Evolutionary conservation across 257 asterid genomes (phyloP).

Genomic region (Ehretia macrophylla): DNA sequence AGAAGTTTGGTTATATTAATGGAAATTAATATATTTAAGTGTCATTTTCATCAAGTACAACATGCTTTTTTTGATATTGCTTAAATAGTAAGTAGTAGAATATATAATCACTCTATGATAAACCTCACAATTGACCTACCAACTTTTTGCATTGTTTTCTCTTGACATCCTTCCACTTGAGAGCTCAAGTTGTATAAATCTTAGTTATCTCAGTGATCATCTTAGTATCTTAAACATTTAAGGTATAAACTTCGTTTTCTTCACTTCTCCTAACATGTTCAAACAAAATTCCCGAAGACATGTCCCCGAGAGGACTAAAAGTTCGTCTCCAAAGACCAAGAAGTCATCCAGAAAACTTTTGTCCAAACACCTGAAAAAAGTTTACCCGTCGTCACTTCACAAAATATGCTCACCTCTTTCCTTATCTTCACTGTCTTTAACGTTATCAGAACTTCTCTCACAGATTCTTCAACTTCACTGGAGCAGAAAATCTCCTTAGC

Average conservation of each 20-base stretch:
- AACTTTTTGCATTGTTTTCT: slow-evolving; percentile 7
- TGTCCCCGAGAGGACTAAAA: slow-evolving; percentile 35
- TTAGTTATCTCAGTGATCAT: neutral
- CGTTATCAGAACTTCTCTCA: slow-evolving; percentile 61
- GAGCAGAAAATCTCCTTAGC: slow-evolving; percentile 58
- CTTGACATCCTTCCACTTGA: slow-evolving; percentile 8
- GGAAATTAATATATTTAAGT: neutral
- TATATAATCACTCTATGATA: slow-evolving; percentile 22
- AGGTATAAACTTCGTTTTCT: neutral
- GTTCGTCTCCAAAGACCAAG: slow-evolving; percentile 29
- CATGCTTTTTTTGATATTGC: slow-evolving; percentile 41
- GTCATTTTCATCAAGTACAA: slow-evolving; percentile 50
- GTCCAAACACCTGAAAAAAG: slow-evolving; percentile 55
- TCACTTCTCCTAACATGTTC: slow-evolving; percentile 30
- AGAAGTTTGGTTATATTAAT: neutral
- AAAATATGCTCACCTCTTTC: slow-evolving; percentile 63
- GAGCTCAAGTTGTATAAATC: slow-evolving; percentile 16
- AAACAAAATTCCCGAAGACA: slow-evolving; percentile 38
- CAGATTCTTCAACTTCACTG: slow-evolving; percentile 44
- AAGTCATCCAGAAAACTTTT: slow-evolving; percentile 45
- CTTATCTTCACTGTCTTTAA: slow-evolving; percentile 58
- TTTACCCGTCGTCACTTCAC: slow-evolving; percentile 61
- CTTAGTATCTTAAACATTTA: slow-evolving; percentile 11
- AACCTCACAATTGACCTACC: slow-evolving; percentile 65
- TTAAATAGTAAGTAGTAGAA: slow-evolving; percentile 39